Conservation (phyloP, 2,329 filamentous ascomycete species). For the Alternaria incomplexa region DNA sequence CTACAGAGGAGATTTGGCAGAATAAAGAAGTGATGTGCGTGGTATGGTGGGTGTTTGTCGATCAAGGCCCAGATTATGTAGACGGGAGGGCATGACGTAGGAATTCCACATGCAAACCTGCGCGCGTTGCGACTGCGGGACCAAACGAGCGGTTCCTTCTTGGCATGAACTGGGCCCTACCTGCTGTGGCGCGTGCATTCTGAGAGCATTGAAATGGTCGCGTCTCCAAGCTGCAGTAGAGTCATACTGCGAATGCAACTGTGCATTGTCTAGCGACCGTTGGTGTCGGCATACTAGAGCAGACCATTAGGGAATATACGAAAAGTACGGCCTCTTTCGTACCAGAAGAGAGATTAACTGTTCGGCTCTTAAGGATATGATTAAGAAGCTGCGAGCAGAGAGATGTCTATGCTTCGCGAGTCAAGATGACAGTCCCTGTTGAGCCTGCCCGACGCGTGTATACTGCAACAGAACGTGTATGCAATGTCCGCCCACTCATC, state of each 20-base stretch:
- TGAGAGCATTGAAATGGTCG: background rate
- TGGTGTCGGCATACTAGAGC: background rate
- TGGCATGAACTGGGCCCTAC: conserved; percentile 1
- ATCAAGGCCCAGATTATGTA: conserved; percentile 19
- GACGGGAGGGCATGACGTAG: conserved; percentile 24
- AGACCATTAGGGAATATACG: background rate
- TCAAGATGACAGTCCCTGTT: background rate
- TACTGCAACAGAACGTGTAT: background rate
- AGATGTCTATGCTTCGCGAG: background rate
- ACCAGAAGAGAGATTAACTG: background rate
- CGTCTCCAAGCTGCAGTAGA: background rate
- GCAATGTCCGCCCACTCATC: background rate
- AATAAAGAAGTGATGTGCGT: conserved; percentile 6
- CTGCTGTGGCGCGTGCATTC: background rate
- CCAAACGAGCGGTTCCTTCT: conserved; percentile 1
- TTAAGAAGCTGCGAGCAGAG: background rate
- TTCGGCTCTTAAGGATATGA: background rate
- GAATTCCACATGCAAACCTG: conserved; percentile 14
- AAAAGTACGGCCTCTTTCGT: background rate
- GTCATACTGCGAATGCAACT: background rate
- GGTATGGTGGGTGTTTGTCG: background rate
- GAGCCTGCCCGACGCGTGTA: background rate
- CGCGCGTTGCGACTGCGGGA: conserved; percentile 12
- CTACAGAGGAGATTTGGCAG: conserved; percentile 2
- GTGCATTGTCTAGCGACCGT: background rate